A percentile compares a stretch with the other conserved stretches of the same genome.
Conservation (phyloP, 1,139 yeast species). For the Suhomyces guaymorum region DNA sequence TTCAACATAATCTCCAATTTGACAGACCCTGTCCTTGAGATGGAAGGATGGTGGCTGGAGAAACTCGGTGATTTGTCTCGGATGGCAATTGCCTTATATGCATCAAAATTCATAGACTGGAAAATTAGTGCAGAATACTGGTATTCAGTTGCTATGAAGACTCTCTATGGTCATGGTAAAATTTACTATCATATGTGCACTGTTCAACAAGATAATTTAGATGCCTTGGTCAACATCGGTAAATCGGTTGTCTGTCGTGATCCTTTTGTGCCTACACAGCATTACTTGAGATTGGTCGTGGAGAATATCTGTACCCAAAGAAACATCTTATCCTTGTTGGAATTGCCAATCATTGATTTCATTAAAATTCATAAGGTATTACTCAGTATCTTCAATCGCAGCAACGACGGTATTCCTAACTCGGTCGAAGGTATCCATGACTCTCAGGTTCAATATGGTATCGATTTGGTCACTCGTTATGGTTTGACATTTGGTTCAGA, state of each 20-base stretch:
- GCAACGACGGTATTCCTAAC: constrained; percentile 14
- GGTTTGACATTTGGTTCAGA: constrained; percentile 73
- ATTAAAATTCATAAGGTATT: constrained; percentile 65
- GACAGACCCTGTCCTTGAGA: constrained; percentile 52
- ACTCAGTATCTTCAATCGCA: constrained; percentile 43
- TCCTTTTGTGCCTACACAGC: constrained; percentile 80
- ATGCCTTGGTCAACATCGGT: constrained; percentile 76
- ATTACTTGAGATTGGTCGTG: constrained; percentile 71
- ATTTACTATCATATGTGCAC: constrained; percentile 81
- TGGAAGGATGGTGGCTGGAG: constrained; percentile 79
- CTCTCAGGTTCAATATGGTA: constrained; percentile 51
- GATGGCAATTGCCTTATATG: constrained; percentile 80
- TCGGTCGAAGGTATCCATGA: constrained; percentile 38
- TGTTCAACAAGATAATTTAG: constrained; percentile 76
- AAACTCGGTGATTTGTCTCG: constrained; percentile 76
- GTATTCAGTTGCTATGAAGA: constrained; percentile 70
- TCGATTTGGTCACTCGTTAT: constrained; percentile 65
- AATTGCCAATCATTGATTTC: constrained; percentile 63
- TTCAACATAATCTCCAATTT: constrained; percentile 54
- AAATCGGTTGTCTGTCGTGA: constrained; percentile 77
- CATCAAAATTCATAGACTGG: constrained; percentile 80
- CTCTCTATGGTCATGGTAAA: constrained; percentile 77
- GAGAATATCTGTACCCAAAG: constrained; percentile 77
- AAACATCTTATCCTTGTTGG: constrained; percentile 57
- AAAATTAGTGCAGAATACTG: constrained; percentile 75